Evolutionary conservation across 768 basidiomycete genomes (phyloP), one percentile per base, ranked within the genome.

Genomic region (Sutorius australiensis): DNA sequence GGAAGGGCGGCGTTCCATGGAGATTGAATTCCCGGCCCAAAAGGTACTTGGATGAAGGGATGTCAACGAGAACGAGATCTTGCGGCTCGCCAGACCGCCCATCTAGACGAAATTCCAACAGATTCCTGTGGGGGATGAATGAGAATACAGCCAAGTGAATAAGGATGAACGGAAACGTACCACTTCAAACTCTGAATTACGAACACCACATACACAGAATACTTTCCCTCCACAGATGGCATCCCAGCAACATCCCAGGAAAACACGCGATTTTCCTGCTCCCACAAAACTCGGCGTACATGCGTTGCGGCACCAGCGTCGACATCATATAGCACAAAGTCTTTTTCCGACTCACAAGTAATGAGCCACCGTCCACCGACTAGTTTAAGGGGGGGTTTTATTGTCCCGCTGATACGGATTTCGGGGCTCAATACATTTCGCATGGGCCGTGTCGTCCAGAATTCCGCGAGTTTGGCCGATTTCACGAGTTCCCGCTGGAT

Each of bases 351-450:
- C 19, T 48, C 41, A 14, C 17, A 47, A 3, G 4, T 5, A 13
- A 54, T 4, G 6, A 58, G 1, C 50, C 57, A 58, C 8, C 48
- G 41, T 31, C 57, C 57, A 8, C 10, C 38, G 42, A 58, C 21
- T 3, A 47, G 27, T 19, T 21, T n/a, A 39, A 3, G 16, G 14
- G 5, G 14, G 0, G 1, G 37, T 3, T 27, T 24, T 8, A 1
- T 2, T 16, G 2, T 2, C 12, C 17, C 5, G 24, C 30, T 6
- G 16, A 28, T 2, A 17, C 16, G 1, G 47, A 57, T 27, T 3
- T 1, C 37, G 4, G 14, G 3, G 3, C 9, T 13, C 2, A 50
- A 48, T 12, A 37, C 0, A 0, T 12, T 38, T 11, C 46, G 36
- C 19, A 57, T 40, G 0, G 44, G 27, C 0, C 24, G 31, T 16